Base-by-base conservation (phyloP, 164 flowering plant species). In the Nymphaea thermarum region DNA sequence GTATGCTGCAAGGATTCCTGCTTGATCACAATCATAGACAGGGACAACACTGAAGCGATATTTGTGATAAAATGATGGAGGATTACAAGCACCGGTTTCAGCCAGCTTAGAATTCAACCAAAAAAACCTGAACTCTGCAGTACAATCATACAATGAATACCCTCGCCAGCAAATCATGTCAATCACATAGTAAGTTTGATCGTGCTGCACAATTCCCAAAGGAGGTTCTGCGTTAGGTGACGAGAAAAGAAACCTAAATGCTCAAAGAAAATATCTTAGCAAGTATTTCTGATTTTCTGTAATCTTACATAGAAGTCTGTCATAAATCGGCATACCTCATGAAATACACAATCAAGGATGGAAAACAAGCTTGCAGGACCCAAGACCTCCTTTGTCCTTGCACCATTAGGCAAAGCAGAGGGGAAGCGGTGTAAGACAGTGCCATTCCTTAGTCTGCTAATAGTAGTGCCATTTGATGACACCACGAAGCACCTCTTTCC, bases 111-210 rank as follows among this genome's bases (percentile, higher is more conserved):
- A 90, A 77, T 83, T 90, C 80, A 88, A 73, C 99, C 98, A 95
- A 79, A 92, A 95, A 69, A 90, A 87, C 75, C 98, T 82, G 82
- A 91, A 94, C 81, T 91, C 99, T 2, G 96, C 87, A 47, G 85
- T 79, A 84, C 99, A 94, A 60, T 94, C 98, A 77, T 87, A 84
- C 4, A 88, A 75, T 57, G 98, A 82, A 77, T 90, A 86, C 4
- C 96, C 96, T 43, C 87, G 81, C 99, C 99, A 94, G 77, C 96
- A 91, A 47, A 94, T 76, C 96, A 91, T 83, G 73, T 94, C 99
- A 66, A 88, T 88, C 65, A 91, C 99, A 68, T 90, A 94, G 75
- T 94, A 94, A 18, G 93, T 94, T 71, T 90, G 91, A 81, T 91
- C 96, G 42, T 63, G 71, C 98, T 93, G 87, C 81, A 81, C 41